Base-by-base conservation (phyloP, 345 rosid species). In the Balakata baccata region DNA sequence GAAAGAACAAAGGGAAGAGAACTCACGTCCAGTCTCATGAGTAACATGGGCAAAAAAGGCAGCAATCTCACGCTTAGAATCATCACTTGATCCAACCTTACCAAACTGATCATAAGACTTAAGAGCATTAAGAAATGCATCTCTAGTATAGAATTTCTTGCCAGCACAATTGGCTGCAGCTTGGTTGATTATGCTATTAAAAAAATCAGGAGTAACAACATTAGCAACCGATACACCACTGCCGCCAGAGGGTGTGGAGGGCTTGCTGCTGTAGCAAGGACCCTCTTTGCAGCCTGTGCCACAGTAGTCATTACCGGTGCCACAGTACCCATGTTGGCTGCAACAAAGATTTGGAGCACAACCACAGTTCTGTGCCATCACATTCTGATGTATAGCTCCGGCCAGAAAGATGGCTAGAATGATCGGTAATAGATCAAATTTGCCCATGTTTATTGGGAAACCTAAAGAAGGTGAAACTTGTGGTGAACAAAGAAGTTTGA, bases 41-140 rank as follows among this genome's bases (percentile, higher is more conserved):
- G 87, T 81, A 39, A 85, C 79, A 23, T 85, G 87, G 38, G 85
- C 90, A 13, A 87, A 87, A 64, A 82, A 81, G 0, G 87, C 87
- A 0, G 87, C 87, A 4, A 85, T 79, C 77, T 87, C 90, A n/a
- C 89, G 80, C 72, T 74, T 85, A 7, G 90, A 85, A 66, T 70
- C 79, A 20, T 77, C 84, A 7, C 11, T 54, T 0, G 86, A 61
- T 3, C 85, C 87, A 3, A 74, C 43, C 7, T 71, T 81, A 3
- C 85, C 88, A 10, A 87, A 87, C 4, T 71, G 59, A 41, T 83
- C 52, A 6, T 64, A 87, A 1, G 73, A 53, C 53, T 56, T 66
- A 0, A 66, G 57, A 10, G 85, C 88, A 23, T 51, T 74, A 0
- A 86, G 72, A 64, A 87, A 84, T 16, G 74, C 78, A 52, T 74